Conservation (phyloP, 116 monocot species). For the Papilionanthe hybrid region DNA sequence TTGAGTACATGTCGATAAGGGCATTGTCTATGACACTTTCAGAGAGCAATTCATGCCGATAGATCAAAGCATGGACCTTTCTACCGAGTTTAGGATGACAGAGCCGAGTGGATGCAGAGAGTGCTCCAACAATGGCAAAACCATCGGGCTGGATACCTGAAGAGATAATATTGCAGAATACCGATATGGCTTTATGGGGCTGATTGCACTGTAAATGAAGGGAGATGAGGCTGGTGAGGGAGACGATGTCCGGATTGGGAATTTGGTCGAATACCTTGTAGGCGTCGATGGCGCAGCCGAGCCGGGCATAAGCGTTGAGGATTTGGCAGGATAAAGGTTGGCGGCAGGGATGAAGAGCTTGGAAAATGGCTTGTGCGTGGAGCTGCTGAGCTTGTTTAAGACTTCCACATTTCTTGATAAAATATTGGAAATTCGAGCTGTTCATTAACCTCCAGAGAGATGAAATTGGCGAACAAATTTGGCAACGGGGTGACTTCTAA, state of each 20-base stretch:
- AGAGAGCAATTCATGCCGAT: slow-evolving; percentile 17
- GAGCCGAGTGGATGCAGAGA: slow-evolving; percentile 31
- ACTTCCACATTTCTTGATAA: slow-evolving; percentile 17
- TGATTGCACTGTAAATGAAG: slow-evolving; percentile 22
- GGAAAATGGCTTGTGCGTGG: slow-evolving; percentile 45
- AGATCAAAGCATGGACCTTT: slow-evolving; percentile 42
- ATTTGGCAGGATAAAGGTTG: slow-evolving; percentile 49
- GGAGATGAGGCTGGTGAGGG: slow-evolving; percentile 54
- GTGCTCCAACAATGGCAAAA: slow-evolving; percentile 39
- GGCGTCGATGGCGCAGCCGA: slow-evolving; percentile 17
- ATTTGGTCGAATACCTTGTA: slow-evolving; percentile 32
- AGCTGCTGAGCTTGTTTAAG: slow-evolving; percentile 29
- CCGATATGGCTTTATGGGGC: slow-evolving; percentile 24
- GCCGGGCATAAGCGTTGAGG: slow-evolving; percentile 37
- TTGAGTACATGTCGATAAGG: slow-evolving; percentile 54
- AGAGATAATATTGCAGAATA: slow-evolving; percentile 20
- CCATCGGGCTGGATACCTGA: slow-evolving; percentile 34
- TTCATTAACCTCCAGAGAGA: slow-evolving; percentile 11
- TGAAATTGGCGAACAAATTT: no score
- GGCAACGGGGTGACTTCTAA: no score
- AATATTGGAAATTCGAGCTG: slow-evolving; percentile 16
- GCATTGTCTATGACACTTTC: slow-evolving; percentile 53
- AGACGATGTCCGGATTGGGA: slow-evolving; percentile 47
- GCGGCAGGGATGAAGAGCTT: slow-evolving; percentile 25
- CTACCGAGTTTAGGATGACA: slow-evolving; percentile 15